phyloP scores from a whole-genome alignment of 2,329 filamentous ascomycete genomes.

The Proliferodiscus dingleyae region DNA sequence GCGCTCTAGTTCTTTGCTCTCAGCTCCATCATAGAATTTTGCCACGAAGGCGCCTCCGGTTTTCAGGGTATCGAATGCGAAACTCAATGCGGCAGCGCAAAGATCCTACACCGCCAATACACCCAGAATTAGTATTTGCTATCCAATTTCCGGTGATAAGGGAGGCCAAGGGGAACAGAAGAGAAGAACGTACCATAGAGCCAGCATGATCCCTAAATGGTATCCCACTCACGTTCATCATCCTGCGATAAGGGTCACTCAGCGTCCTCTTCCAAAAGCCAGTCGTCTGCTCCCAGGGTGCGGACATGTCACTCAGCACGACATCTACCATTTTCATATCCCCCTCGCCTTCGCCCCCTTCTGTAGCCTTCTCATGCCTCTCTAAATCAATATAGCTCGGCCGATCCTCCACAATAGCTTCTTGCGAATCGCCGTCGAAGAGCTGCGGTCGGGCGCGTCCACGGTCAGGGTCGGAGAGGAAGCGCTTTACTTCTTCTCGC shows the following conservation, averaged over 20 bases:
- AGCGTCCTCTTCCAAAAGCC: constrained; percentile 81
- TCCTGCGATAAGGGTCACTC: constrained; percentile 94
- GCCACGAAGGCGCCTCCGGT: constrained; percentile 87
- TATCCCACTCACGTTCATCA: constrained; percentile 98
- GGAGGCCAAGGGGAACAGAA: neutral
- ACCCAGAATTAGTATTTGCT: too few species aligned
- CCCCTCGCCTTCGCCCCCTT: constrained; percentile 2
- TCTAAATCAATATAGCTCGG: constrained; percentile 64
- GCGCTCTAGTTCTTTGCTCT: constrained; percentile 75
- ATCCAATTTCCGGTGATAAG: too few species aligned
- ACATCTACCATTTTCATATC: constrained; percentile 68
- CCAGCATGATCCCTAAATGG: constrained; percentile 81
- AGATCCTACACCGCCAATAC: constrained; percentile 62
- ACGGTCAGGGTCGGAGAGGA: constrained; percentile 60
- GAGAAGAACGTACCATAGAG: constrained; percentile 72
- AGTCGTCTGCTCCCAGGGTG: constrained; percentile 79
- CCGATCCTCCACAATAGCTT: constrained; percentile 34
- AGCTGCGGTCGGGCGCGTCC: constrained; percentile 42
- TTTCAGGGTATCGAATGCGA: constrained; percentile 78
- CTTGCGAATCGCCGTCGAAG: neutral
- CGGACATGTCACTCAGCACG: constrained; percentile 98
- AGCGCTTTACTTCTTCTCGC: constrained; percentile 71
- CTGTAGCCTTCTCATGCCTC: constrained; percentile 33
- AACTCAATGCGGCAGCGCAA: constrained; percentile 77
- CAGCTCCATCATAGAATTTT: constrained; percentile 92